A percentile compares a stretch with the other conserved stretches of the same genome.
Evolutionary conservation across 2,329 filamentous ascomycete genomes (phyloP).

Genomic region (Aspergillus sergii): DNA sequence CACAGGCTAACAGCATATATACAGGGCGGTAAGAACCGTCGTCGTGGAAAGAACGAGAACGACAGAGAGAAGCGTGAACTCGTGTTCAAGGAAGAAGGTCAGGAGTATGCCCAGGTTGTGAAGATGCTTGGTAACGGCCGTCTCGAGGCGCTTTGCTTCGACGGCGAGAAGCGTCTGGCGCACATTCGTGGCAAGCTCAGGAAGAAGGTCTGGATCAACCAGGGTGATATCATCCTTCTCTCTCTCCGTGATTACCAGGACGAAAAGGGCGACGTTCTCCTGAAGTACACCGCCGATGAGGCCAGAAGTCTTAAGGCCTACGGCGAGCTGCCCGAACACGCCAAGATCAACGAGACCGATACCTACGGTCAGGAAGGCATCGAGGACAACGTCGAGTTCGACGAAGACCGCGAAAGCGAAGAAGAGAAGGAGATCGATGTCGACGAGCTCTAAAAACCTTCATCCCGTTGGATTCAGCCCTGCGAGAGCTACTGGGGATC

Average conservation of each 20-base stretch:
- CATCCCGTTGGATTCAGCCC: conserved; percentile 35
- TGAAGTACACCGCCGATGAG: conserved; percentile 96
- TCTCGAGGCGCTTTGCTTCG: conserved; percentile 92
- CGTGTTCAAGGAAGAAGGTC: conserved; percentile 97
- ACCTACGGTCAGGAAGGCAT: conserved; percentile 85
- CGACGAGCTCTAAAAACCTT: conserved; percentile 78
- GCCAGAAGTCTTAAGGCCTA: conserved; percentile 94
- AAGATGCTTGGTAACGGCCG: conserved; percentile 98
- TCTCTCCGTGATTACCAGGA: conserved; percentile 91
- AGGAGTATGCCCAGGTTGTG: conserved; percentile 85
- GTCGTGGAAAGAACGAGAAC: conserved; percentile 98
- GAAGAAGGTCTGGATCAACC: conserved; percentile 99
- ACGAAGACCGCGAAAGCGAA: conserved; percentile 77
- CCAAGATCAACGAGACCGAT: conserved; percentile 99
- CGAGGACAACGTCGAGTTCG: conserved; percentile 98
- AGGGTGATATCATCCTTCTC: conserved; percentile 89
- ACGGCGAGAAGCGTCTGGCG: conserved; percentile 82
- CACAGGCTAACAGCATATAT: conserved; percentile 31
- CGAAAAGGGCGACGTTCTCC: conserved; percentile 89
- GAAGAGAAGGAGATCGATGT: conserved; percentile 85
- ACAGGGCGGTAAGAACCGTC: conserved; percentile 96
- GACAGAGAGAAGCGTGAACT: conserved; percentile 99
- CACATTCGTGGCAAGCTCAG: conserved; percentile 94
- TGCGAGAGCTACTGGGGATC: conserved; percentile 30
- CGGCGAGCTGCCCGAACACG: conserved; percentile 92